Conservation (phyloP, 2,329 filamentous ascomycete species). For the Xylaria sp. region DNA sequence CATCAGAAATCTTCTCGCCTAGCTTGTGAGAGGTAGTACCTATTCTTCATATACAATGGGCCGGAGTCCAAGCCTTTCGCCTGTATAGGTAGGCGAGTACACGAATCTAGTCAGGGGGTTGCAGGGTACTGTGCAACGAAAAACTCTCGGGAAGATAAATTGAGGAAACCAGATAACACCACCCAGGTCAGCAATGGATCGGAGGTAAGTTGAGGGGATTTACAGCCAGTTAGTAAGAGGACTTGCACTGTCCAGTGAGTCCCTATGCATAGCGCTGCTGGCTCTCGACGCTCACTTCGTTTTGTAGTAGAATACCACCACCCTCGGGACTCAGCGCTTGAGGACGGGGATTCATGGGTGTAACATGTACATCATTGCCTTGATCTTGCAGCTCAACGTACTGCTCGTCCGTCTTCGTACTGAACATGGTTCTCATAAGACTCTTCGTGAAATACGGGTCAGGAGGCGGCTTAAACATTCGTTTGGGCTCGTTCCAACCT, state of each 20-base stretch:
- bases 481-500: constrained; percentile 5
- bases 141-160: no score
- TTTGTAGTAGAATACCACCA: constrained; percentile 3
- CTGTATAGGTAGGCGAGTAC: no score
- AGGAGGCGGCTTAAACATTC: background rate
- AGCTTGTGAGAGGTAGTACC: no score
- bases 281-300: constrained; percentile 4
- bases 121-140: no score
- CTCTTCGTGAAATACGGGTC: constrained; percentile 4
- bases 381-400: constrained; percentile 6
- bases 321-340: background rate
- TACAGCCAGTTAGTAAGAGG: background rate
- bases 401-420: constrained; percentile 1
- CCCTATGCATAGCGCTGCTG: background rate
- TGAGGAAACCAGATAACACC: no score
- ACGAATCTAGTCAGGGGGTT: no score
- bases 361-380: constrained; percentile 4
- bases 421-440: constrained; percentile 7
- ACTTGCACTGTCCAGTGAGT: background rate
- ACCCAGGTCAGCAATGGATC: no score
- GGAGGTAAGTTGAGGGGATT: background rate
- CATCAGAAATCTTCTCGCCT: no score
- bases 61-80: no score
- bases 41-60: no score
- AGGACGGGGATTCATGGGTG: background rate